These are phyloP conservation scores for Candida maesae DNA, from an alignment of 805 yeast genomes.

Conservation along the genomic window DNA sequence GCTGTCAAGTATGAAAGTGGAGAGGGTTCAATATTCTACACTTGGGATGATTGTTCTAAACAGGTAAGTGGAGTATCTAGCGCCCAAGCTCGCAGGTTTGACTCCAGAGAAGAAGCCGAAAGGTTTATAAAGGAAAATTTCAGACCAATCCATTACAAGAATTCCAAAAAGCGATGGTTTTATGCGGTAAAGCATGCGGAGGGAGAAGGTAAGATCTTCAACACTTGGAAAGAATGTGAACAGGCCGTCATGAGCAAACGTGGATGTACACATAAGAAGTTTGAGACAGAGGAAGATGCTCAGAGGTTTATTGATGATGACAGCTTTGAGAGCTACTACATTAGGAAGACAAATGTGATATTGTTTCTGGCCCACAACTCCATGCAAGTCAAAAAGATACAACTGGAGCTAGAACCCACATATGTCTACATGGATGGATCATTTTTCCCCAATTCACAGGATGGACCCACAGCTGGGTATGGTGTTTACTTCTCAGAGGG, in stretches of 20 bases:
- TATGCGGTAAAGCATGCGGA: constrained; percentile 5
- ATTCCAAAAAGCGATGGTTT: too few relatives aligned
- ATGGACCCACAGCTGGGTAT: constrained; percentile 41
- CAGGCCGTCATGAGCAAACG: constrained; percentile 3
- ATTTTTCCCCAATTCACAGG: constrained; percentile 46
- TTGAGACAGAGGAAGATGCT: constrained; percentile 28
- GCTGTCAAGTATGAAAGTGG: constrained; percentile 30
- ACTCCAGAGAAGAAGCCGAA: constrained; percentile 10
- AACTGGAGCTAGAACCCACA: constrained; percentile 4
- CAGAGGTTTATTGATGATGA: background rate
- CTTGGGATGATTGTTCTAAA: constrained; percentile 32
- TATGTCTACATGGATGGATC: constrained; percentile 79
- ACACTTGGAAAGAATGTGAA: too few relatives aligned
- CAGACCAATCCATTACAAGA: too few relatives aligned
- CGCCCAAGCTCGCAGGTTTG: constrained; percentile 41
- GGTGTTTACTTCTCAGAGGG: constrained; percentile 68
- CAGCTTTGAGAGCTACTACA: background rate
- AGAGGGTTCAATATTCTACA: constrained; percentile 25
- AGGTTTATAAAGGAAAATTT: too few relatives aligned
- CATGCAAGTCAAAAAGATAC: constrained; percentile 4
- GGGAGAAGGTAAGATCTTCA: background rate
- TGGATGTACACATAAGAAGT: constrained; percentile 31
- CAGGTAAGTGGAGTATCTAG: constrained; percentile 32
- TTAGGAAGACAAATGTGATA: constrained; percentile 1
- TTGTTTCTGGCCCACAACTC: constrained; percentile 9